Percentiles rank a stretch among this genome's conserved stretches.
Conservation (phyloP, 495 filamentous ascomycete species). For the Aspergillus biplanus region DNA sequence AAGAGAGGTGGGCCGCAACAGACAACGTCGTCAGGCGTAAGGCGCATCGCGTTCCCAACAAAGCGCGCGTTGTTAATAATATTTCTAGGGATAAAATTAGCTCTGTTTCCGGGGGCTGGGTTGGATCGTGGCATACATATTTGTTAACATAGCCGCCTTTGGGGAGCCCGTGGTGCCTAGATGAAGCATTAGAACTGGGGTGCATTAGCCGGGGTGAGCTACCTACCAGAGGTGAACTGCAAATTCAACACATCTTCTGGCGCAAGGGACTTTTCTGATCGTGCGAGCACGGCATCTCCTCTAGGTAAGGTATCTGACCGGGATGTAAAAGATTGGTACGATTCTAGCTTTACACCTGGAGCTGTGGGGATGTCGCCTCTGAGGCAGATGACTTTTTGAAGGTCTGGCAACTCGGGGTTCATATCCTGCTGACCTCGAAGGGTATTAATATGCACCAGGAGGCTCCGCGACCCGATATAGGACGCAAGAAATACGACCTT, state of each 20-base stretch:
- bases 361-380: not conserved
- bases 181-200: not conserved
- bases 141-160: slow-evolving; percentile 82
- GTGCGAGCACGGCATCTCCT: not conserved
- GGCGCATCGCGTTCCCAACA: slow-evolving; percentile 73
- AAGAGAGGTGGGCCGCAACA: slow-evolving; percentile 81
- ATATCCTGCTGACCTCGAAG: slow-evolving; percentile 4
- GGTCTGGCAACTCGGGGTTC: slow-evolving; percentile 18
- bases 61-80: slow-evolving; percentile 82
- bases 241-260: slow-evolving; percentile 77
- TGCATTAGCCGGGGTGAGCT: not conserved
- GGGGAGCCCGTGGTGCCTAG: slow-evolving; percentile 69
- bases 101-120: not conserved
- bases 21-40: slow-evolving; percentile 66
- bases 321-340: slow-evolving; percentile 21
- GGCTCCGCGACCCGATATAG: slow-evolving; percentile 16
- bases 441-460: slow-evolving; percentile 16
- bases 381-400: slow-evolving; percentile 22
- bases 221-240: slow-evolving; percentile 71
- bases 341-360: slow-evolving; percentile 18
- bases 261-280: slow-evolving; percentile 4
- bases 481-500: slow-evolving; percentile 26
- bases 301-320: not conserved
- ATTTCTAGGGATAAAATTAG: slow-evolving; percentile 33
- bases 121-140: slow-evolving; percentile 47